A percentile compares a stretch with the other conserved stretches of the same genome.
Conservation (phyloP, 1,284 basidiomycete species). For the Hemileia vastatrix region DNA sequence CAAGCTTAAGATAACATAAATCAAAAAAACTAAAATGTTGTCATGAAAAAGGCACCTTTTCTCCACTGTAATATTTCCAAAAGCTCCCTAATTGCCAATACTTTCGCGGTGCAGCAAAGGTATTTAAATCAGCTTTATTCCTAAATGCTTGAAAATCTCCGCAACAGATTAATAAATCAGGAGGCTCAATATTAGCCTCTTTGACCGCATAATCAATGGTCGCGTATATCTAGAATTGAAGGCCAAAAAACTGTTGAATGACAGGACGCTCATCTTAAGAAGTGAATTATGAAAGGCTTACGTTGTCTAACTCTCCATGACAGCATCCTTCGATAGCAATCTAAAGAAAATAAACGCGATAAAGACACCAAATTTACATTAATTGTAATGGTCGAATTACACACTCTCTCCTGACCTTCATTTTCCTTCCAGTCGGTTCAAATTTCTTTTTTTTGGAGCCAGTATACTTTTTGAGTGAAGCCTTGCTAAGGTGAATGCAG, state of each 20-base stretch:
- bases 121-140: slow-evolving; percentile 72
- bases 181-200: slow-evolving; percentile 58
- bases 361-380: too few relatives aligned
- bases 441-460: too few relatives aligned
- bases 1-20: too few relatives aligned
- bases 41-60: slow-evolving; percentile 48
- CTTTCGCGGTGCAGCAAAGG: slow-evolving; percentile 83
- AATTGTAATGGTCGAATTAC: too few relatives aligned
- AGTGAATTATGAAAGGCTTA: background rate
- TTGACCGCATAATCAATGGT: slow-evolving; percentile 59
- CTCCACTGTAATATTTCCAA: slow-evolving; percentile 72
- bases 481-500: too few relatives aligned
- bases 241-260: slow-evolving; percentile 46
- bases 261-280: background rate
- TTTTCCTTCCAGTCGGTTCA: too few relatives aligned
- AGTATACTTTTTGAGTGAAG: too few relatives aligned
- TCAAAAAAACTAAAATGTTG: too few relatives aligned
- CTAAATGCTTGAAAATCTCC: slow-evolving; percentile 87
- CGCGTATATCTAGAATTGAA: slow-evolving; percentile 57
- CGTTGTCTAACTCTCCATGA: slow-evolving; percentile 54
- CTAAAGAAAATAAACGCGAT: slow-evolving; percentile 51
- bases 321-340: slow-evolving; percentile 91
- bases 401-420: too few relatives aligned
- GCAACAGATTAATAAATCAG: slow-evolving; percentile 70
- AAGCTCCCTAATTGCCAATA: slow-evolving; percentile 77